A percentile compares a stretch with the other conserved stretches of the same genome.
Evolutionary conservation across 768 basidiomycete species (phyloP).

Genomic region (Tulasnella calospora): DNA sequence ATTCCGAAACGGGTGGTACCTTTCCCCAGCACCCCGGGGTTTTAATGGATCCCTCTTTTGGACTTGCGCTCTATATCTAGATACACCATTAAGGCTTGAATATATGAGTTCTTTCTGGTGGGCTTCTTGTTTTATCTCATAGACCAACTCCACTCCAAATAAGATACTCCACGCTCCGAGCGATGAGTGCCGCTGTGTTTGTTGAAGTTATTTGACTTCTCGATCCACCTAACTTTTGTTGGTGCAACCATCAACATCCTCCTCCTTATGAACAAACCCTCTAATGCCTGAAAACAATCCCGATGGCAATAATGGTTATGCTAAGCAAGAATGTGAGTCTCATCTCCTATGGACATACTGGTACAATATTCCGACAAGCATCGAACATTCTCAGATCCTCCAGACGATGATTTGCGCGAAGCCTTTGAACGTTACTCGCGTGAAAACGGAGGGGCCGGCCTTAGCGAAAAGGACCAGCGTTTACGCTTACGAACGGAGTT

Average conservation of each 20-base stretch:
- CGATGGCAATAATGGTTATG: neutral
- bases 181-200: too few species aligned
- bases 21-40: neutral
- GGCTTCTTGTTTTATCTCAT: neutral
- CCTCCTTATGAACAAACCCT: neutral
- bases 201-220: too few species aligned
- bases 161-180: too few species aligned
- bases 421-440: neutral
- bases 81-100: neutral
- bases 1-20: neutral
- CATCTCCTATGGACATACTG: too few species aligned
- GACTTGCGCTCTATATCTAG: neutral
- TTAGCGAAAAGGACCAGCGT: neutral
- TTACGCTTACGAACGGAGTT: neutral
- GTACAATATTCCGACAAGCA: neutral
- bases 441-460: neutral
- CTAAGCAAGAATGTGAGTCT: neutral
- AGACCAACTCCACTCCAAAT: neutral
- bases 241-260: neutral
- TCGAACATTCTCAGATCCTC: neutral
- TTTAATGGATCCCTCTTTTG: neutral
- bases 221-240: too few species aligned
- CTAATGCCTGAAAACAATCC: neutral
- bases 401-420: neutral
- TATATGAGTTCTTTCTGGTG: neutral